Percentiles rank a stretch among this genome's conserved stretches.
phyloP scores from a whole-genome alignment of 495 filamentous ascomycete species.

The Penicillium mononematosum region DNA sequence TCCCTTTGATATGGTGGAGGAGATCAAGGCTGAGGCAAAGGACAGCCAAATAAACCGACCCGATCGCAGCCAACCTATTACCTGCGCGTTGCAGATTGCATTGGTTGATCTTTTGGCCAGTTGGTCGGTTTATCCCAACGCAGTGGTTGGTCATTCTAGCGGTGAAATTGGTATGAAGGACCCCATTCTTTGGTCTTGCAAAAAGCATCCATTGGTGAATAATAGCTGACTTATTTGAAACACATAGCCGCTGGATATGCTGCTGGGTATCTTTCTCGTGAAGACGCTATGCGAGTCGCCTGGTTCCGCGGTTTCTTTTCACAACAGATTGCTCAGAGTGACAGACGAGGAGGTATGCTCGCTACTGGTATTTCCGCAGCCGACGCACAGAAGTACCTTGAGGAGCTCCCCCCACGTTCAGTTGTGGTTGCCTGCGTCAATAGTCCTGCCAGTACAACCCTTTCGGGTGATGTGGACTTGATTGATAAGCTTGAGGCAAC shows the following conservation, averaged over 20 bases:
- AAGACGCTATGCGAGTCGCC: conserved; percentile 30
- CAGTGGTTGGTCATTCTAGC: conserved; percentile 41
- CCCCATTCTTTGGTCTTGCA: neutral
- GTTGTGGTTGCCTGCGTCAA: conserved; percentile 48
- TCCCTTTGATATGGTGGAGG: conserved; percentile 26
- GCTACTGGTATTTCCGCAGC: conserved; percentile 27
- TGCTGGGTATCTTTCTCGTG: conserved; percentile 24
- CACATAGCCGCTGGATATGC: conserved; percentile 32
- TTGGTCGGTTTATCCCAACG: conserved; percentile 26
- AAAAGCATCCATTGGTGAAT: neutral
- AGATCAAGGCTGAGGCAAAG: conserved; percentile 25
- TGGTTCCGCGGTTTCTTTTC: conserved; percentile 44
- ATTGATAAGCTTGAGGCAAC: conserved; percentile 34
- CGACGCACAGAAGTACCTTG: conserved; percentile 25
- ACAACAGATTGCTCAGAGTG: conserved; percentile 30
- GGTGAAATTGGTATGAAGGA: conserved; percentile 37
- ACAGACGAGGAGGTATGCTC: conserved; percentile 42
- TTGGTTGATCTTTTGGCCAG: conserved; percentile 34
- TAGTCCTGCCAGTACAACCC: conserved; percentile 42
- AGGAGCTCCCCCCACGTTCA: conserved; percentile 4
- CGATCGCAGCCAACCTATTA: conserved; percentile 31
- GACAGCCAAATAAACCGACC: conserved; percentile 42
- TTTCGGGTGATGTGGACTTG: conserved; percentile 39
- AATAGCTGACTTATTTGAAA: neutral
- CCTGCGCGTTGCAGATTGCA: conserved; percentile 36